These are phyloP conservation scores for Fusarium torreyae DNA, from an alignment of 2,329 filamentous ascomycete genomes.

Conservation along the genomic window DNA sequence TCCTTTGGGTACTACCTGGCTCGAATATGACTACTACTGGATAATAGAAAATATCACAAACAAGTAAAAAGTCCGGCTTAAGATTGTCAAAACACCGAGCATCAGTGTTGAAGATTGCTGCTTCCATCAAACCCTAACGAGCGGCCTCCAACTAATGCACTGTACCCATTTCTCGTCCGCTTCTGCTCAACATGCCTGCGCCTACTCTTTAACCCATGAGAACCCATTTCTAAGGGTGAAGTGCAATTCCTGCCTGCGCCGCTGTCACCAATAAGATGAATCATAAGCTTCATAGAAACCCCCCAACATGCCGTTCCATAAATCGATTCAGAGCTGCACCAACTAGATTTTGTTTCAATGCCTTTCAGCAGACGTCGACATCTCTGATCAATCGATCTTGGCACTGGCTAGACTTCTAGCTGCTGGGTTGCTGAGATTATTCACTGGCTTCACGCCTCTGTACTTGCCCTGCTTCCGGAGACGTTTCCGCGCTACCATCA, in stretches of 20 bases:
- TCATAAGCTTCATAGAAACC: constrained; percentile 27
- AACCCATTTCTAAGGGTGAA: constrained; percentile 11
- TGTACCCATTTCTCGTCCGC: constrained; percentile 1
- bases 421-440: constrained; percentile 82
- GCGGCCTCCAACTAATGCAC: constrained; percentile 4
- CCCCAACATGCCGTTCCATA: constrained; percentile 8
- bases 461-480: constrained; percentile 89
- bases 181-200: constrained; percentile 8
- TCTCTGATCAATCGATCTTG: constrained; percentile 75
- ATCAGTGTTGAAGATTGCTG: not conserved
- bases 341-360: not conserved
- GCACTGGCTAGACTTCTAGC: constrained; percentile 78
- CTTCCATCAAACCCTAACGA: constrained; percentile 27
- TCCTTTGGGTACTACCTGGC: not conserved
- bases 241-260: constrained; percentile 17
- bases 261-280: constrained; percentile 29
- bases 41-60: too few relatives aligned
- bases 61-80: too few relatives aligned
- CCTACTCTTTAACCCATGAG: constrained; percentile 4
- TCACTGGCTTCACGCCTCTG: constrained; percentile 81
- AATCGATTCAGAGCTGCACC: not conserved
- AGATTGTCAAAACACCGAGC: not conserved
- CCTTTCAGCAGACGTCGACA: not conserved
- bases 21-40: too few relatives aligned
- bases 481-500: constrained; percentile 97